A percentile compares a stretch with the other conserved stretches of the same genome.
phyloP scores from a whole-genome alignment of 495 filamentous ascomycete species.

The Aspergillus mulundensis region DNA sequence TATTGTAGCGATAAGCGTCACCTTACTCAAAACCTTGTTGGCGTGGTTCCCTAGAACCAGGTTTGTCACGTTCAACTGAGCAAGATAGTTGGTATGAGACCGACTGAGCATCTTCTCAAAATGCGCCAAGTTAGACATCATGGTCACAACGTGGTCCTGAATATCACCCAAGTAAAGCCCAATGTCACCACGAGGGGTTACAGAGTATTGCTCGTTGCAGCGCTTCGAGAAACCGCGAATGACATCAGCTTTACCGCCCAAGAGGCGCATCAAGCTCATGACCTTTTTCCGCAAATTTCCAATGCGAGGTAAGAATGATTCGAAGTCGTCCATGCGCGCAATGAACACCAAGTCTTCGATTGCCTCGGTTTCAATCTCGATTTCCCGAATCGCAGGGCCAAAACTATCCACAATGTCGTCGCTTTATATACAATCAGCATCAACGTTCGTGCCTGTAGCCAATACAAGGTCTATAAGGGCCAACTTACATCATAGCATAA shows the following conservation, averaged over 20 bases:
- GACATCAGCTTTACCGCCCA: conserved; percentile 96
- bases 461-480: not conserved
- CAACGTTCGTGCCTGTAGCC: not conserved
- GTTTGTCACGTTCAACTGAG: conserved; percentile 88
- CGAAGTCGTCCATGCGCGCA: conserved; percentile 82
- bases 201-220: conserved; percentile 93
- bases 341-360: conserved; percentile 96
- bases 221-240: conserved; percentile 96
- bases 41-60: conserved; percentile 74
- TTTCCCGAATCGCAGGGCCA: conserved; percentile 76
- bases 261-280: conserved; percentile 84
- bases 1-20: conserved; percentile 92
- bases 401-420: conserved; percentile 98
- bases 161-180: conserved; percentile 95
- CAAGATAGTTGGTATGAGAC: conserved; percentile 93
- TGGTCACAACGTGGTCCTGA: conserved; percentile 97
- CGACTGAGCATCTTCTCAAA: conserved; percentile 97
- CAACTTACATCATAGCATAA: conserved; percentile 91
- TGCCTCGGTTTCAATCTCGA: conserved; percentile 82
- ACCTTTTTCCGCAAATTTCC: conserved; percentile 89
- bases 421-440: conserved; percentile 34
- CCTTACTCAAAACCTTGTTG: conserved; percentile 84
- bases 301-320: conserved; percentile 78
- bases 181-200: conserved; percentile 92
- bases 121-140: conserved; percentile 93